Conservation (phyloP, 1,139 yeast genomes). For the Yamadazyma songkhlaensis region DNA sequence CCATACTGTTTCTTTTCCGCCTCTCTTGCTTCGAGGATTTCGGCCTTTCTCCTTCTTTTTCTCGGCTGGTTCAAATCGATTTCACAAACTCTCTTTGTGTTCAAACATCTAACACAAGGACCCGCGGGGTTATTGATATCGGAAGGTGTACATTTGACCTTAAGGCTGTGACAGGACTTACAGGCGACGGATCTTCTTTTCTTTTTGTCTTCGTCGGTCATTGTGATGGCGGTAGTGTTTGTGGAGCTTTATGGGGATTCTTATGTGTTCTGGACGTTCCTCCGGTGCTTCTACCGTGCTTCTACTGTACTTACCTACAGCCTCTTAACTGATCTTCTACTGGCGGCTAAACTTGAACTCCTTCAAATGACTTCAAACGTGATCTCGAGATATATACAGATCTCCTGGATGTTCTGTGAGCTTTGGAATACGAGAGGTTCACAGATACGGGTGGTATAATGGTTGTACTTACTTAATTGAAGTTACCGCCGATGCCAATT, state of each 20-base stretch:
- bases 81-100: slow-evolving; percentile 61
- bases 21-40: slow-evolving; percentile 19
- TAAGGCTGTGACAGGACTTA: slow-evolving; percentile 73
- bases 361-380: no score
- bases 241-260: not conserved
- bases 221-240: not conserved
- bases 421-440: no score
- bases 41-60: slow-evolving; percentile 46
- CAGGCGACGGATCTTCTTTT: slow-evolving; percentile 56
- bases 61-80: slow-evolving; percentile 63
- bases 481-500: no score
- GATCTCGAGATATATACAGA: no score
- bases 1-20: slow-evolving; percentile 8
- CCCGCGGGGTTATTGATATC: slow-evolving; percentile 55
- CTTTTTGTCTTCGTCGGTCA: slow-evolving; percentile 6
- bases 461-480: no score
- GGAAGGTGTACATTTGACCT: slow-evolving; percentile 79
- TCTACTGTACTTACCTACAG: no score
- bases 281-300: no score
- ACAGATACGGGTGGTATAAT: no score
- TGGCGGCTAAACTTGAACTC: not conserved
- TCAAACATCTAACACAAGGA: slow-evolving; percentile 75
- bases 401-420: no score
- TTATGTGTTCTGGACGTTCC: no score
- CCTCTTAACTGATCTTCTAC: no score